A percentile compares a stretch with the other conserved stretches of the same genome.
Conservation (phyloP, 768 basidiomycete genomes). For the Mycena haematopus region DNA sequence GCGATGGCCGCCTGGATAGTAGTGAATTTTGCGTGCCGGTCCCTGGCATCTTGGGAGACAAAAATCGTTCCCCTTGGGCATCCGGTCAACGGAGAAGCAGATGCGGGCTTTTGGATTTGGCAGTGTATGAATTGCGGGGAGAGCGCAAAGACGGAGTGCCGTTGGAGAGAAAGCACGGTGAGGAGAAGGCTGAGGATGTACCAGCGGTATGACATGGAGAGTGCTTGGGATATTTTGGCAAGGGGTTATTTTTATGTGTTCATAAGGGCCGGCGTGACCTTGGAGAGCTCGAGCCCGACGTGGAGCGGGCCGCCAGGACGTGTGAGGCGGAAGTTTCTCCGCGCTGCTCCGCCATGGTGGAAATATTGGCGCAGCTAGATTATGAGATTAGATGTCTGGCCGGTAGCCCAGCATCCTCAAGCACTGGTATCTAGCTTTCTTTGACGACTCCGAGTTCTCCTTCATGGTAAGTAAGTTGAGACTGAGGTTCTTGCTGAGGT, state of each 20-base stretch:
- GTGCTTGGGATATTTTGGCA: not conserved
- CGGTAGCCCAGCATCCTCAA: no score
- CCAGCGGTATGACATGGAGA: slow-evolving; percentile 9
- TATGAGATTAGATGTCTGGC: not conserved
- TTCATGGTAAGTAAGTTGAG: not conserved
- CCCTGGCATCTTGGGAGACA: slow-evolving; percentile 54
- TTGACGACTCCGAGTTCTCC: not conserved
- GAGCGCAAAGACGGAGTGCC: slow-evolving; percentile 36
- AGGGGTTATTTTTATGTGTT: not conserved
- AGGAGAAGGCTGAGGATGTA: not conserved
- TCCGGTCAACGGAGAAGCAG: slow-evolving; percentile 51
- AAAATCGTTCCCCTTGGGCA: slow-evolving; percentile 67
- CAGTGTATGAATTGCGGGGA: slow-evolving; percentile 56
- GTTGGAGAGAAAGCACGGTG: not conserved
- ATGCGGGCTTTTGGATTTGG: slow-evolving; percentile 54
- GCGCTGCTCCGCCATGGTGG: not conserved
- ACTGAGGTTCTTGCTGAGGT: not conserved
- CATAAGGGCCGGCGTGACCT: slow-evolving; percentile 14
- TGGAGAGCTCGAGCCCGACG: slow-evolving; percentile 1
- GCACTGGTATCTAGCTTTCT: not conserved
- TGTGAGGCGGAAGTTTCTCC: not conserved
- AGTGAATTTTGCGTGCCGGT: slow-evolving; percentile 52
- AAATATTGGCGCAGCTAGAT: not conserved
- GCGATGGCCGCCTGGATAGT: slow-evolving; percentile 61
- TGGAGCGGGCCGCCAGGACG: slow-evolving; percentile 13